Evolutionary conservation across 2,329 filamentous ascomycete genomes (phyloP), one percentile per base, ranked within the genome.

Genomic region (Pezicula carpinea): DNA sequence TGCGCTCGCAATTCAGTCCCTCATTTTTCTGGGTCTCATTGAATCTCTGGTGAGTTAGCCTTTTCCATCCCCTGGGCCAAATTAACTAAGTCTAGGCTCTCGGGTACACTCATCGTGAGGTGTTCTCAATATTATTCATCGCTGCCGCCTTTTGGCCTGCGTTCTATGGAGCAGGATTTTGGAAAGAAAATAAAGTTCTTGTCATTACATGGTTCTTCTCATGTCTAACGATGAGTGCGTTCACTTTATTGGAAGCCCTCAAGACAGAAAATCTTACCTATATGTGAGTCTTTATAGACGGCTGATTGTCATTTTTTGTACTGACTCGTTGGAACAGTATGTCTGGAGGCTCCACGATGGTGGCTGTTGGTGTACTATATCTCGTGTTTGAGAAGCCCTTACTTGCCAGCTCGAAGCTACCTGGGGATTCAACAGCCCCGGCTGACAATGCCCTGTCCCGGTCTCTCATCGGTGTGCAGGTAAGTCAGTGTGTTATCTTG

Each of bases 31-130:
- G 45, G 84, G 74, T 6, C 72, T 96, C 7, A 76, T 99, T 19
- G 80, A 92, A 64, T 88, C 85, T 44, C 73, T 99, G 64, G 85
- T 88, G 70, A 66, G 75, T 69, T 18, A 15, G 19, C 5, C 6
- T 18, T 19, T 44, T 13, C 21, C 34, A 7, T 22, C 5, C 5
- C n/a, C 33, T 6, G 13, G 39, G 21, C 8, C 5, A 44, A n/a
- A 43, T 53, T 59, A 44, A 60, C 53, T 44, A 26, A 13, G 32
- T 38, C 18, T 47, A 93, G 88, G 90, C 93, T 18, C 75, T 95
- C 69, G 91, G 89, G 43, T 99, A 99, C 64, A 95, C 95, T 47
- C 79, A 92, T 58, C 84, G 93, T 34, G 86, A 96, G 61, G 82
- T 97, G 19, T 85, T 95, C 57, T 96, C 92, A 0, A 70, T 80